phyloP scores from a whole-genome alignment of 805 yeast genomes.

The Yarrowia yakushimensis region DNA sequence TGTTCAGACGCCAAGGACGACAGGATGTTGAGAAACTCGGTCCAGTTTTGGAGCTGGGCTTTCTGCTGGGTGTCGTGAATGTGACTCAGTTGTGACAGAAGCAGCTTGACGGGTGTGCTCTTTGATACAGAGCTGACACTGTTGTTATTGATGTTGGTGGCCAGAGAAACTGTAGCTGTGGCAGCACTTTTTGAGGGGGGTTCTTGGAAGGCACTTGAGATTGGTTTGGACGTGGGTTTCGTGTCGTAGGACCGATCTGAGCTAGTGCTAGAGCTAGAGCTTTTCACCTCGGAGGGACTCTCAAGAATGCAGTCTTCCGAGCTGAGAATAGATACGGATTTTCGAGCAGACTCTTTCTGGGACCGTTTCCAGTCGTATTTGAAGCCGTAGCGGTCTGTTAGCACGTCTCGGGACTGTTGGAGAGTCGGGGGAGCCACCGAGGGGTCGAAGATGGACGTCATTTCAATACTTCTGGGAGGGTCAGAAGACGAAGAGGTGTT shows the following conservation, averaged over 20 bases:
- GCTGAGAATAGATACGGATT: neutral
- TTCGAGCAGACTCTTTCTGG: neutral
- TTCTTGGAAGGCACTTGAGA: neutral
- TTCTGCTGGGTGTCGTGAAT: constrained; percentile 46
- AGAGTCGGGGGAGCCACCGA: constrained; percentile 1
- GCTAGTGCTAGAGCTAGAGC: neutral
- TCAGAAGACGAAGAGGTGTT: neutral
- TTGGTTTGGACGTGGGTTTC: neutral
- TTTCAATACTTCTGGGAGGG: neutral
- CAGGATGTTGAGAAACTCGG: constrained; percentile 42
- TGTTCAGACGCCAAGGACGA: constrained; percentile 21
- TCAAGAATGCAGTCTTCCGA: neutral
- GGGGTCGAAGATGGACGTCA: constrained; percentile 20
- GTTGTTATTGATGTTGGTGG: neutral
- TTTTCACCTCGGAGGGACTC: neutral
- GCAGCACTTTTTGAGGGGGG: constrained; percentile 6
- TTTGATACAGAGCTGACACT: neutral
- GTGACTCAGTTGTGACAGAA: constrained; percentile 42
- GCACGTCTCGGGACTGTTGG: neutral
- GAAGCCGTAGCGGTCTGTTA: constrained; percentile 7
- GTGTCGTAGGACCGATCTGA: neutral
- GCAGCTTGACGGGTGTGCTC: constrained; percentile 31
- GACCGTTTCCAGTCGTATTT: constrained; percentile 9
- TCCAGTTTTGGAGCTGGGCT: constrained; percentile 46
- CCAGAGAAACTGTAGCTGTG: constrained; percentile 3